Evolutionary conservation across 495 filamentous ascomycete genomes (phyloP).

Genomic region (Penicillium manginii): DNA sequence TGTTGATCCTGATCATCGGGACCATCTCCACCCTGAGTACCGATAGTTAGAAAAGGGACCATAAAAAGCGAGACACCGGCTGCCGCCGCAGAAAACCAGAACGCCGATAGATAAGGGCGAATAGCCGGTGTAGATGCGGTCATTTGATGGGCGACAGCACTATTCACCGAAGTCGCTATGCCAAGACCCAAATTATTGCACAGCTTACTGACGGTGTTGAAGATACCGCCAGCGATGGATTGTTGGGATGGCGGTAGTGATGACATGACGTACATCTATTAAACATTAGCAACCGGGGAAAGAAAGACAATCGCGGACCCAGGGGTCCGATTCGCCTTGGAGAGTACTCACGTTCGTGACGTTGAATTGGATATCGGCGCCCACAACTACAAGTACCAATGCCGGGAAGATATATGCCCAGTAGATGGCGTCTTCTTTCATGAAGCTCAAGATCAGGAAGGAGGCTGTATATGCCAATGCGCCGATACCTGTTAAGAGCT

Average conservation of each 20-base stretch:
- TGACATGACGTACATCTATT: constrained; percentile 45
- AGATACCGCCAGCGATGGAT: constrained; percentile 42
- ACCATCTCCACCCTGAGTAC: constrained; percentile 31
- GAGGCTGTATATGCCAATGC: constrained; percentile 47
- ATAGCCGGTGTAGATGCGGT: constrained; percentile 24
- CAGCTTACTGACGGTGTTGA: constrained; percentile 42
- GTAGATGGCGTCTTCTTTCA: constrained; percentile 52
- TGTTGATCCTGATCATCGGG: background rate
- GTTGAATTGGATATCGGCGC: constrained; percentile 63
- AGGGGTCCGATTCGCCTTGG: no score
- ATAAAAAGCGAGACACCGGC: constrained; percentile 32
- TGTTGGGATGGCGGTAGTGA: constrained; percentile 38
- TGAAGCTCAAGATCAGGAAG: constrained; percentile 58
- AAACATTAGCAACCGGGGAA: constrained; percentile 3
- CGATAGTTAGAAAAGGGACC: constrained; percentile 38
- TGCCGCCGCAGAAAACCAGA: constrained; percentile 36
- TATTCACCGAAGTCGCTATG: constrained; percentile 34
- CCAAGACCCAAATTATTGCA: constrained; percentile 38
- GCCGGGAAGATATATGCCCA: constrained; percentile 61
- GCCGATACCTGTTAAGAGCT: constrained; percentile 48
- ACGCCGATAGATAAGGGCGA: constrained; percentile 32
- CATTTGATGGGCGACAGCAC: constrained; percentile 24
- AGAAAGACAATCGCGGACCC: no score
- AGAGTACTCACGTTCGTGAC: constrained; percentile 52
- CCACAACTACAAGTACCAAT: constrained; percentile 53